phyloP scores from a whole-genome alignment of 306 rosid species.

The Prunus armeniaca region DNA sequence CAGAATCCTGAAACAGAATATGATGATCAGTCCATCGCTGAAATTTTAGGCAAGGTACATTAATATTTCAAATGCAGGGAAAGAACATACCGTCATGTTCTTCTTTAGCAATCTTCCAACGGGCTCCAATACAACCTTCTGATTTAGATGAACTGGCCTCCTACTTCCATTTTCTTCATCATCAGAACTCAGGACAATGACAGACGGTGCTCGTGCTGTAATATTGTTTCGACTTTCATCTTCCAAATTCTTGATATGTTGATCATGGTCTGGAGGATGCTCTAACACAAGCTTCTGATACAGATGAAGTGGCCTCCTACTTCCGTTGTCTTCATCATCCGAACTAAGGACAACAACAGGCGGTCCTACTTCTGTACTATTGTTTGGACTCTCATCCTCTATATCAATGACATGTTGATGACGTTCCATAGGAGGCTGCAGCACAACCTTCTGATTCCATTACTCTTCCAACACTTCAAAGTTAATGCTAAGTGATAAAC shows the following conservation, averaged over 20 bases:
- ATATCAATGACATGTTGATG: neutral
- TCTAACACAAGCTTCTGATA: neutral
- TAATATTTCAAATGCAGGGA: neutral
- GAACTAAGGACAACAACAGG: neutral
- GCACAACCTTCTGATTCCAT: neutral
- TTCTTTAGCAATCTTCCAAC: slow-evolving; percentile 63
- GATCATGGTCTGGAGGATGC: neutral
- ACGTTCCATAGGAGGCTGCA: neutral
- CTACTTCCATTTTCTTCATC: neutral
- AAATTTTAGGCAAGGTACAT: neutral
- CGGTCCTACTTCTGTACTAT: neutral
- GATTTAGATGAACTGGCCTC: neutral
- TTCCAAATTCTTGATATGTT: neutral
- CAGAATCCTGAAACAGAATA: slow-evolving; percentile 21
- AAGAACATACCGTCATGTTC: slow-evolving; percentile 49
- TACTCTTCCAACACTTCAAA: neutral
- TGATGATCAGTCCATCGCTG: neutral
- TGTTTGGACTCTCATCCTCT: neutral
- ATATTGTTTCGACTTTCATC: neutral
- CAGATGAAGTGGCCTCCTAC: neutral
- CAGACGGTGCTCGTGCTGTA: neutral
- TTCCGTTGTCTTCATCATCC: neutral
- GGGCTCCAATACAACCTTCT: slow-evolving; percentile 9
- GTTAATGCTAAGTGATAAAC: neutral
- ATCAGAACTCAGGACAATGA: neutral